Conservation (phyloP, 2,329 filamentous ascomycete genomes). For the Trichoderma sp. region DNA sequence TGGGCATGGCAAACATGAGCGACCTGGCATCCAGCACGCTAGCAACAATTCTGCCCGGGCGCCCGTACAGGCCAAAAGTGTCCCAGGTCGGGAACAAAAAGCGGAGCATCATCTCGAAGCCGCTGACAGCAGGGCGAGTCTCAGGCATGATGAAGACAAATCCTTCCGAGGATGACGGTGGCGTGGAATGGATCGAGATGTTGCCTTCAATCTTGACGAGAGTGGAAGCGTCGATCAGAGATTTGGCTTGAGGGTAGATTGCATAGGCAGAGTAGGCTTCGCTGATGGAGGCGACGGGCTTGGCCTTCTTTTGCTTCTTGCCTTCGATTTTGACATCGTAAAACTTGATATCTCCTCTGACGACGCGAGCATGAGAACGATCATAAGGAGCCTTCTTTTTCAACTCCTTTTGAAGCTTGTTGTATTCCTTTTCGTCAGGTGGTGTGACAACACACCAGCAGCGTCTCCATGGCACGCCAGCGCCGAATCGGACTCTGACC, state of each 20-base stretch:
- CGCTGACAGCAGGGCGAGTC: conserved; percentile 84
- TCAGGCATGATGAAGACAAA: conserved; percentile 99
- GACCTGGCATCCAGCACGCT: conserved; percentile 86
- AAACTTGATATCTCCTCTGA: conserved; percentile 92
- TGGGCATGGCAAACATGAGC: conserved; percentile 98
- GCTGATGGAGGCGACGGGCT: conserved; percentile 87
- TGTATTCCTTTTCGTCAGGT: conserved; percentile 89
- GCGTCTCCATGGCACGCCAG: conserved; percentile 91
- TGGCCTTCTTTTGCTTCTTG: conserved; percentile 89
- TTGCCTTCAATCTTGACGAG: conserved; percentile 91
- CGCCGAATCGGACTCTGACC: conserved; percentile 93
- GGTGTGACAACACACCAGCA: conserved; percentile 96
- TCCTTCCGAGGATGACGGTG: conserved; percentile 79
- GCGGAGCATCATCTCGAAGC: conserved; percentile 92
- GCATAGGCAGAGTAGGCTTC: conserved; percentile 92
- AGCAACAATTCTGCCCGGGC: conserved; percentile 82
- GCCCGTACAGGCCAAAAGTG: conserved; percentile 87
- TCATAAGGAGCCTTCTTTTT: conserved; percentile 86
- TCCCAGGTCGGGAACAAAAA: conserved; percentile 95
- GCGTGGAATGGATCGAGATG: conserved; percentile 82
- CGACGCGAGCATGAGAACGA: conserved; percentile 63
- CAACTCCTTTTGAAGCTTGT: conserved; percentile 79
- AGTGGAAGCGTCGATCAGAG: conserved; percentile 91
- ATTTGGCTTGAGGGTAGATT: conserved; percentile 93
- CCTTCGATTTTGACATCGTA: conserved; percentile 76